Base-by-base conservation (phyloP, 140 eudicot species). In the Stevia rebaudiana region DNA sequence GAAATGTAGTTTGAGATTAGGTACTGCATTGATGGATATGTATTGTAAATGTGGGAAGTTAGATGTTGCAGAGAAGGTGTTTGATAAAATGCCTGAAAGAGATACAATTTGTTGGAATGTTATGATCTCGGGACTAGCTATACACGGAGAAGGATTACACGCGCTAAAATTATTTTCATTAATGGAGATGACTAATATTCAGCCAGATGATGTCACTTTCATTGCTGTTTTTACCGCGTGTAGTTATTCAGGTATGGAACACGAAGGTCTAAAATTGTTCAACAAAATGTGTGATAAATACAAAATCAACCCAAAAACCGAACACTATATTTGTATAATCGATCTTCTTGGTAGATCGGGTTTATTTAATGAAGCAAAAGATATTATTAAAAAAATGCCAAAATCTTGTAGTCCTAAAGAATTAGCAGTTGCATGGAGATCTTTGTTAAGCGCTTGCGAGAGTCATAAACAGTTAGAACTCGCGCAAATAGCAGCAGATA, bases 1-100 rank as follows among this genome's bases (percentile, higher is more conserved):
- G 67, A 54, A 16, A 6, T 5, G 22, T 33, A 37, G 76, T 44
- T 60, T 83, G 21, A 68, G 35, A 19, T 71, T 82, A 65, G 82
- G 87, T 58, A 82, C 95, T 22, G 83, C 85, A 0, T 21, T 86
- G 30, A 80, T 83, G 61, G 85, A 86, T 55, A 80, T 86, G 95
- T 86, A 83, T 61, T 71, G 80, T 12, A 87, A 87, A 79, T 81
- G 91, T 50, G 88, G 95, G 71, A 70, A 72, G 40, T 72, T 83
- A 56, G 79, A 81, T 58, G 43, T 71, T 1, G 95, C 90, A 0
- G 69, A 79, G 64, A 71, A 72, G 4, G 81, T 83, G 71, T 87
- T 87, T 8, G 22, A 79, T 60, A 72, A 70, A 69, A 81, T 81
- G 87, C 54, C 72, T 41, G 71, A 65, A 9, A 83, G 84, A 53